Evolutionary conservation across 2,329 filamentous ascomycete genomes (phyloP).

Genomic region (Colletotrichum godetiae): DNA sequence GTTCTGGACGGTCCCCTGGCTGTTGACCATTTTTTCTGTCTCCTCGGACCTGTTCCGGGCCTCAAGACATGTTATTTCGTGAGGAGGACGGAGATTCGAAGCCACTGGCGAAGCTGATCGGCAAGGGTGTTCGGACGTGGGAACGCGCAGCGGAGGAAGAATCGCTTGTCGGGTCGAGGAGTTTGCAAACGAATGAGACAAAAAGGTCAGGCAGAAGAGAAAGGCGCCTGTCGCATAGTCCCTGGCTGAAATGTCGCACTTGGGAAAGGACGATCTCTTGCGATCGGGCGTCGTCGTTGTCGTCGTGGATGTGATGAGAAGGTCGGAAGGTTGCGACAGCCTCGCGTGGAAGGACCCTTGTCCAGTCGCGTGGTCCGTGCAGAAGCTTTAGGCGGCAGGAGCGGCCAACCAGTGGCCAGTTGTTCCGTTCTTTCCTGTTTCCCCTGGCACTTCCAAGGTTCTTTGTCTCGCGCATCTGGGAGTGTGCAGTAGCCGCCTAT

Average conservation of each 20-base stretch:
- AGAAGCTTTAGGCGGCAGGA: constrained; percentile 23
- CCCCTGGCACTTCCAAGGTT: constrained; percentile 7
- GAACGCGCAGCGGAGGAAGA: background rate
- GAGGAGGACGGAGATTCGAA: background rate
- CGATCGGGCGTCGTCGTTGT: constrained; percentile 30
- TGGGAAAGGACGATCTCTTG: constrained; percentile 7
- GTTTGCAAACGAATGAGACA: background rate
- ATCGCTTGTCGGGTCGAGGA: background rate
- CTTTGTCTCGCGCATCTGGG: background rate
- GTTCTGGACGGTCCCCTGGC: constrained; percentile 29
- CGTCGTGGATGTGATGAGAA: constrained; percentile 24
- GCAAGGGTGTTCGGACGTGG: constrained; percentile 16
- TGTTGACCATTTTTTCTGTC: constrained; percentile 25
- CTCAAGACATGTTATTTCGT: constrained; percentile 32
- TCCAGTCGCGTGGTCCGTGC: constrained; percentile 29
- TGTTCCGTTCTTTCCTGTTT: constrained; percentile 30
- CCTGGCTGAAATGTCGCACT: background rate
- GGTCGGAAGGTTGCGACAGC: constrained; percentile 38
- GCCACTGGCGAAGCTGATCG: background rate
- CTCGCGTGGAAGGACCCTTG: constrained; percentile 36
- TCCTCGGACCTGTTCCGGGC: constrained; percentile 18
- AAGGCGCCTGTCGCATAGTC: background rate
- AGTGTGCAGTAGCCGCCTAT: background rate
- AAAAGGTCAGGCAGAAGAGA: background rate
- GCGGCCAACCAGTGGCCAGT: constrained; percentile 30